Percentiles rank a stretch among this genome's conserved stretches.
Evolutionary conservation across 2,329 filamentous ascomycete genomes (phyloP).

Genomic region (Alternaria triticina): DNA sequence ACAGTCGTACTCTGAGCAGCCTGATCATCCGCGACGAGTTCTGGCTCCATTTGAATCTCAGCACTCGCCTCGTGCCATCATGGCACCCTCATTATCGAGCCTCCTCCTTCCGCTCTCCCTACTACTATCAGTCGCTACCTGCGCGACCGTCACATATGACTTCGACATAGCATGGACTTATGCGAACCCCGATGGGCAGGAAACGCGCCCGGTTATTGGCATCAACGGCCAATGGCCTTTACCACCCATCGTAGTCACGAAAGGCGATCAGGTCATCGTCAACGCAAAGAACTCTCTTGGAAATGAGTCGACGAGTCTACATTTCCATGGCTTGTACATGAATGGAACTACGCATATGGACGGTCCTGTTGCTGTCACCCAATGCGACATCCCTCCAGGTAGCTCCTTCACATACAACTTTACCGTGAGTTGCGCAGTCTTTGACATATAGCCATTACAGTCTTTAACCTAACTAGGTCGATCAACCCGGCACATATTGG

Average conservation of each 20-base stretch:
- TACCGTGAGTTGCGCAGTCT: slow-evolving; percentile 24
- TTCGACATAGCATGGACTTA: slow-evolving; percentile 63
- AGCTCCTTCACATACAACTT: slow-evolving; percentile 67
- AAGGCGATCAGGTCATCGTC: slow-evolving; percentile 74
- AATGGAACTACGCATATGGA: slow-evolving; percentile 79
- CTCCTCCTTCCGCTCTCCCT: slow-evolving; percentile 48
- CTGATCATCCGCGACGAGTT: slow-evolving; percentile 1
- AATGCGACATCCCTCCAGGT: slow-evolving; percentile 63
- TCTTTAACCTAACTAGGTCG: slow-evolving; percentile 55
- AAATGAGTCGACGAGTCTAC: slow-evolving; percentile 70
- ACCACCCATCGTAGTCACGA: slow-evolving; percentile 74
- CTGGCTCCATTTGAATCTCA: slow-evolving; percentile 12
- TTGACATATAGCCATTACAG: neutral
- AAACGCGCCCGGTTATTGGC: slow-evolving; percentile 62
- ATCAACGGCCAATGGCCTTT: slow-evolving; percentile 79
- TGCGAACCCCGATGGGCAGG: slow-evolving; percentile 62
- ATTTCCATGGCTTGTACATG: slow-evolving; percentile 81
- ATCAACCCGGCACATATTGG: slow-evolving; percentile 64
- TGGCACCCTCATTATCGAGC: slow-evolving; percentile 55
- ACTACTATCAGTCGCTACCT: slow-evolving; percentile 26
- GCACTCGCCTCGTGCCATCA: slow-evolving; percentile 24
- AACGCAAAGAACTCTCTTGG: slow-evolving; percentile 71
- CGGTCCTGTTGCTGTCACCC: slow-evolving; percentile 70
- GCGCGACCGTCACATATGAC: slow-evolving; percentile 54
- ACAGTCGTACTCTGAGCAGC: neutral